Conservation (phyloP, 768 basidiomycete species). For the Suillus lakei region DNA sequence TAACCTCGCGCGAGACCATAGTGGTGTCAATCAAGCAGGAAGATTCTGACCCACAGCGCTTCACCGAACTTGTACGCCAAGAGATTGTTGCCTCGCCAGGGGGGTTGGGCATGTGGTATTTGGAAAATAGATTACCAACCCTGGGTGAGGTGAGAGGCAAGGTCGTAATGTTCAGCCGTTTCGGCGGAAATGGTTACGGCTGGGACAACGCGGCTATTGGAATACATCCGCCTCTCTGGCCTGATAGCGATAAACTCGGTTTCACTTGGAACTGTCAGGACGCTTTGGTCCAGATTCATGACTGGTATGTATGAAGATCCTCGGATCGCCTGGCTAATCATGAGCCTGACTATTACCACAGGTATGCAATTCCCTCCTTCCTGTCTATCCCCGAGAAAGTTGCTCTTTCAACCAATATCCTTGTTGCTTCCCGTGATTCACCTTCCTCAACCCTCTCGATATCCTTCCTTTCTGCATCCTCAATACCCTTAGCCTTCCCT, state of each 20-base stretch:
- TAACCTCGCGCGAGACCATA: conserved; percentile 69
- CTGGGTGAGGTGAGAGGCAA: conserved; percentile 88
- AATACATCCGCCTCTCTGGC: conserved; percentile 89
- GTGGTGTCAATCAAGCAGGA: conserved; percentile 93
- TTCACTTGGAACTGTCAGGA: conserved; percentile 82
- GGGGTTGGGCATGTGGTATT: conserved; percentile 71
- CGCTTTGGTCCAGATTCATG: conserved; percentile 75
- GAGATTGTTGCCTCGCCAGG: conserved; percentile 63
- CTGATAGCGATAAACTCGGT: conserved; percentile 71
- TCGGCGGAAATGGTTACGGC: conserved; percentile 68
- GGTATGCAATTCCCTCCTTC: conserved; percentile 84
- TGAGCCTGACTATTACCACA: conserved; percentile 29
- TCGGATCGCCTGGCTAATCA: background rate
- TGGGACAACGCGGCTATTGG: conserved; percentile 82
- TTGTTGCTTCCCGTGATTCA: conserved; percentile 45
- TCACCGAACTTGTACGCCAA: conserved; percentile 68
- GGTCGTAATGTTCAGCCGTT: conserved; percentile 84
- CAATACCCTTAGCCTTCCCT: conserved; percentile 82
- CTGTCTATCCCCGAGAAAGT: conserved; percentile 86
- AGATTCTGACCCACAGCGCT: conserved; percentile 56
- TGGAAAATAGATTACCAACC: conserved; percentile 78
- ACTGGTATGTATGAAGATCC: conserved; percentile 61
- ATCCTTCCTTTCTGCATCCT: conserved; percentile 80
- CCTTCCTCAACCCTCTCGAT: conserved; percentile 63
- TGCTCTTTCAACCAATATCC: conserved; percentile 54